Base-by-base conservation (phyloP, 1,139 yeast genomes). In the Geotrichum candidum region DNA sequence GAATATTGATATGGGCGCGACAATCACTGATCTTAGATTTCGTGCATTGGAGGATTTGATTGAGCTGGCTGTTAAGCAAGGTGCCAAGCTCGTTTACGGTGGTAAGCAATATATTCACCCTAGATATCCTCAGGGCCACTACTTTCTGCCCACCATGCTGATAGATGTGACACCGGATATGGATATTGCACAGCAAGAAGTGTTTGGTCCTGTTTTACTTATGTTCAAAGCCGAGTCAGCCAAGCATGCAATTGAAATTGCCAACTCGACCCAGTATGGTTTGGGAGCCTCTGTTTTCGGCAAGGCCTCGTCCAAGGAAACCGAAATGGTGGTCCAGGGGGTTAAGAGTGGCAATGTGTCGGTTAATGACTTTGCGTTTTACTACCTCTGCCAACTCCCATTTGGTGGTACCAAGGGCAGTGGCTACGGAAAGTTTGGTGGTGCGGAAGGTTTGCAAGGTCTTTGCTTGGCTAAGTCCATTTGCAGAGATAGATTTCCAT, bases 401-500 rank as follows among this genome's bases (percentile, higher is more conserved):
- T 94, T 94, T 77, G 99, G 99, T 61, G 99, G 99, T 35, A 83
- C 84, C 41, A 87, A 87, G 68, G 94, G 92, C 58, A 88, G 96
- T 9, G 99, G 99, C 0, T 94, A 90, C 71, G 98, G 98, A 61
- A 92, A 91, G 73, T 94, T 94, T 77, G 97, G 97, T 35, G 98
- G 99, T 51, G 96, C 88, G 72, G 99, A 94, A 78, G 99, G 98
- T 1, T 78, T 94, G 50, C 83, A 90, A 53, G 98, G 97, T 0
- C 78, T 94, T 54, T 92, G 98, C 73, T 80, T 85, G 63, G 88
- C 90, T 61, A 94, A 94, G 72, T 85, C 95, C 54, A 83, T 94
- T 4, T 91, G 96, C 63, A 87, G 84, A 79, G 98, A 94, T 74
- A 85, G 84, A 67, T 83, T 88, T 51, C 84, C 94, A 38, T 13